Base-by-base conservation (phyloP, 257 asterid genomes). In the Fraxinus pennsylvanica region DNA sequence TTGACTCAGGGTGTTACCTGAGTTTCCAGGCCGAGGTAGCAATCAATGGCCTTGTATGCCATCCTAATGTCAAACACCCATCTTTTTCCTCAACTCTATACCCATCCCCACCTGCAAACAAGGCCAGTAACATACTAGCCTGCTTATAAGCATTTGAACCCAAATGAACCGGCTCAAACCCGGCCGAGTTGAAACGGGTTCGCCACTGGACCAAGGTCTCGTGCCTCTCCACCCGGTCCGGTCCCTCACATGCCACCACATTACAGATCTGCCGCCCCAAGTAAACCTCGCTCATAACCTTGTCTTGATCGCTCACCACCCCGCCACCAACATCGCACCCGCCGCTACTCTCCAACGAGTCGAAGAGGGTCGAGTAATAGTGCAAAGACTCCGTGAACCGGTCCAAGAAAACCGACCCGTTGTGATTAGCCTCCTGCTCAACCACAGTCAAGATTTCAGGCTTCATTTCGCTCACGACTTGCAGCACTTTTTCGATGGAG, bases 21-120 rank as follows among this genome's bases (percentile, higher is more conserved):
- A 88, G 91, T 82, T 86, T 89, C 98, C 98, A 94, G 3, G 97
- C 96, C n/a, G 98, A 94, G 67, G 98, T 89, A 13, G 97, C 93
- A 63, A 94, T 89, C 76, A 94, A 54, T 22, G 98, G 94, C 90
- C 97, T 84, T 0, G 97, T 90, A 21, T 94, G 97, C 98, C 98
- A 94, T 39, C 97, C 98, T 88, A 94, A 59, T 94, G 87, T 90
- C 93, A 94, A 83, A 76, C 97, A 91, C 1, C 98, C 98, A 77
- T 86, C 80, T 30, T 87, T 92, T 47, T 94, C 98, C 72, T 94
- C 98, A 36, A 92, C 97, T 33, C 89, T 87, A 57, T 94, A 92
- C 50, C 98, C 98, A 78, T 90, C 96, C 35, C 98, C 97, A 66
- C 97, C 97, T 4, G 89, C 91, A 77, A 91, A 94, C 85, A 91